These are phyloP conservation scores for Cyclocybe aegerita DNA, from an alignment of 768 basidiomycete species.

Conservation along the genomic window DNA sequence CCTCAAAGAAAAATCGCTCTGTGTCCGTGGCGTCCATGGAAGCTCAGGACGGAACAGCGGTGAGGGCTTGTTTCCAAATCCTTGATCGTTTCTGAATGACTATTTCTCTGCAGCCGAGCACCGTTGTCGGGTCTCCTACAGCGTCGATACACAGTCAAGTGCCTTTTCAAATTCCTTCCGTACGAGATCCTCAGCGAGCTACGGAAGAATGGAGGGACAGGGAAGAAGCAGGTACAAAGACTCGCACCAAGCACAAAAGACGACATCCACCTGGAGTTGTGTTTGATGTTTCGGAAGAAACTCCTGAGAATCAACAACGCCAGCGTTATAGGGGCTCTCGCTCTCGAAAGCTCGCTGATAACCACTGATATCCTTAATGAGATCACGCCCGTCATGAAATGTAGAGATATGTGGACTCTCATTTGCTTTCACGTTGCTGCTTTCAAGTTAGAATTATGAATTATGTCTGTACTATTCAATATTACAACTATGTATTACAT, in stretches of 20 bases:
- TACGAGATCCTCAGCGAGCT: conserved; percentile 64
- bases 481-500: too few relatives aligned
- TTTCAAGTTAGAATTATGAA: too few relatives aligned
- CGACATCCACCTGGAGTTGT: conserved; percentile 64
- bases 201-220: conserved; percentile 70
- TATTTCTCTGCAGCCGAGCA: conserved; percentile 49
- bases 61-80: conserved; percentile 34
- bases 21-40: conserved; percentile 76
- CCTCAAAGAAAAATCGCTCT: conserved; percentile 57
- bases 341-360: too few relatives aligned
- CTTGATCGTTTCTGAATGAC: conserved; percentile 9
- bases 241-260: conserved; percentile 36
- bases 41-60: conserved; percentile 77
- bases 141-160: conserved; percentile 63
- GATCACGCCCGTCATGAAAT: too few relatives aligned
- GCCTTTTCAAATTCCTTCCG: conserved; percentile 52
- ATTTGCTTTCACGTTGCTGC: too few relatives aligned
- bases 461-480: too few relatives aligned
- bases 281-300: conserved; percentile 60
- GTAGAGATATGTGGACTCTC: too few relatives aligned
- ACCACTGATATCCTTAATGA: too few relatives aligned
- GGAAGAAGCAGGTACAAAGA: conserved; percentile 52
- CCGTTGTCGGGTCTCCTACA: conserved; percentile 73
- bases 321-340: neutral
- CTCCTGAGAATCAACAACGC: conserved; percentile 29